Evolutionary conservation across 1,284 basidiomycete genomes (phyloP).

Genomic region (Stygiomarasmius scandens): DNA sequence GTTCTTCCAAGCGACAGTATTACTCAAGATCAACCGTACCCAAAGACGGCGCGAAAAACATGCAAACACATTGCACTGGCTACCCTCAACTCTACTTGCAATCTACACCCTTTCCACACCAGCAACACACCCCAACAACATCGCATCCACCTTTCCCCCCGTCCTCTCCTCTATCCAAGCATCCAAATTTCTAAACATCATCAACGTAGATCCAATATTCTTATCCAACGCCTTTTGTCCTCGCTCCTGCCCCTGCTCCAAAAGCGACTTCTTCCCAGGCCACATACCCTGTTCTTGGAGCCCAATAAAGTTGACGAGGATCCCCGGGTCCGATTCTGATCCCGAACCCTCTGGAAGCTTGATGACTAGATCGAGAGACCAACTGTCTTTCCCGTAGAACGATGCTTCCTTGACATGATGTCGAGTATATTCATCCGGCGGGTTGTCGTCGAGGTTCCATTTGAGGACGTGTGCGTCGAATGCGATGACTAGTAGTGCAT

Average conservation of each 20-base stretch:
- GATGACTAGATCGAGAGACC: slow-evolving; percentile 73
- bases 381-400: slow-evolving; percentile 75
- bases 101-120: slow-evolving; percentile 43
- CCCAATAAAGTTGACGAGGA: slow-evolving; percentile 69
- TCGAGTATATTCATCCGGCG: slow-evolving; percentile 72
- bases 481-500: slow-evolving; percentile 66
- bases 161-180: slow-evolving; percentile 63
- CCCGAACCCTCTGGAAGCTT: slow-evolving; percentile 37
- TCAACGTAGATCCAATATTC: slow-evolving; percentile 63
- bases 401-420: slow-evolving; percentile 94
- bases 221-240: slow-evolving; percentile 28
- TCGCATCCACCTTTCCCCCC: slow-evolving; percentile 62
- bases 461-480: slow-evolving; percentile 90
- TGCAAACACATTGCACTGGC: too few relatives aligned
- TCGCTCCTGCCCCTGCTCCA: too few relatives aligned
- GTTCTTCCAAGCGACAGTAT: too few relatives aligned
- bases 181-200: slow-evolving; percentile 68
- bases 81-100: too few relatives aligned
- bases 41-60: too few relatives aligned
- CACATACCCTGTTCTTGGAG: slow-evolving; percentile 78
- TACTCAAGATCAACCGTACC: too few relatives aligned
- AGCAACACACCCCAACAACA: slow-evolving; percentile 69
- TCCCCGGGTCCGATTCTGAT: slow-evolving; percentile 22
- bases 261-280: slow-evolving; percentile 70
- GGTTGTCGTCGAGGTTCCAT: slow-evolving; percentile 82